These are phyloP conservation scores for Larix sibirica DNA, from an alignment of 83 land plant species.

Conservation along the genomic window DNA sequence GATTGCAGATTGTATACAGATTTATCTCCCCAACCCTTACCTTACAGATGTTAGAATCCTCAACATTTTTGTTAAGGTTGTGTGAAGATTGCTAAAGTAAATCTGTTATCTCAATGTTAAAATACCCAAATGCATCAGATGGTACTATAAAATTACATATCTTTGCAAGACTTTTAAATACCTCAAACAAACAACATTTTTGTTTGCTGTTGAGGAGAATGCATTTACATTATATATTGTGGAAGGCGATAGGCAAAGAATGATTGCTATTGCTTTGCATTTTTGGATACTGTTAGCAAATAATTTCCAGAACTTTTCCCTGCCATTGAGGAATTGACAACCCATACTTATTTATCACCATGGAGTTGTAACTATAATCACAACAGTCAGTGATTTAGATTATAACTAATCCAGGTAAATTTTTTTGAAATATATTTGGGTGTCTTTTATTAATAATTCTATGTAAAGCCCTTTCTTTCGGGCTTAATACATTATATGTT, in stretches of 20 bases:
- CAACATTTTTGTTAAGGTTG: not conserved
- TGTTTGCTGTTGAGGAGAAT: not conserved
- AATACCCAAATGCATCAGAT: no score
- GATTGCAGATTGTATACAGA: not conserved
- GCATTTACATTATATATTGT: not conserved
- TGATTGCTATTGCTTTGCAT: not conserved
- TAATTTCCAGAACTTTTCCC: not conserved
- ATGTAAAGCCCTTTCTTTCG: not conserved
- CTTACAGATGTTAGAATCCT: not conserved
- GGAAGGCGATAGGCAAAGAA: not conserved
- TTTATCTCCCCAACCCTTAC: not conserved
- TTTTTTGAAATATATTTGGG: not conserved
- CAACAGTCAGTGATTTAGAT: not conserved
- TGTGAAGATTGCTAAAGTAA: not conserved
- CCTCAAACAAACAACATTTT: not conserved
- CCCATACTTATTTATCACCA: not conserved
- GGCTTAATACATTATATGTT: not conserved
- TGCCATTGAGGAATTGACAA: not conserved
- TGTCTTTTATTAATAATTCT: not conserved
- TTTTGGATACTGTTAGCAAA: not conserved
- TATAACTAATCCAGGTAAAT: not conserved
- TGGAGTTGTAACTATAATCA: not conserved
- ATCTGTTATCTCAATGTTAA: not conserved
- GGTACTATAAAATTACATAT: no score
- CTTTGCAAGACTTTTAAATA: no score